Evolutionary conservation across 1,139 yeast genomes (phyloP).

Genomic region (Groenewaldozyma sp.): DNA sequence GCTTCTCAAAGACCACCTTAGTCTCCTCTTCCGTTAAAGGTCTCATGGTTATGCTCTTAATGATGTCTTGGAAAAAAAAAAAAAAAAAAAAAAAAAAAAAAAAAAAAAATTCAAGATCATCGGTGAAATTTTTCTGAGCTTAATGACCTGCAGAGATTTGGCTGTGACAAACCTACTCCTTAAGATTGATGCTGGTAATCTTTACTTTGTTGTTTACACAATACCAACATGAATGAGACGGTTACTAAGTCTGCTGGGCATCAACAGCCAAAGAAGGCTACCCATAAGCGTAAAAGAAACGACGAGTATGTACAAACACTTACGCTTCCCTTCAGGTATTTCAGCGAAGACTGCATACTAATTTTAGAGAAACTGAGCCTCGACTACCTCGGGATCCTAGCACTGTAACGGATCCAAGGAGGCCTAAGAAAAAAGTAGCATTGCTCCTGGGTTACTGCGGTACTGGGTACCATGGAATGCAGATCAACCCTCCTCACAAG

Average conservation of each 20-base stretch:
- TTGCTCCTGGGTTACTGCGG: slow-evolving; percentile 95
- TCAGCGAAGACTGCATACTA: not conserved
- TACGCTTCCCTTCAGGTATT: no score
- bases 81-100: slow-evolving; percentile 2
- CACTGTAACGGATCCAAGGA: slow-evolving; percentile 39
- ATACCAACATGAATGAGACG: slow-evolving; percentile 1
- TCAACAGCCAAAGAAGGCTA: not conserved
- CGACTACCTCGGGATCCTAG: not conserved
- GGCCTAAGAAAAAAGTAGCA: slow-evolving; percentile 83
- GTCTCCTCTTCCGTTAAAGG: slow-evolving; percentile 96
- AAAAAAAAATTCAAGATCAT: not conserved
- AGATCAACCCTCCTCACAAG: slow-evolving; percentile 77
- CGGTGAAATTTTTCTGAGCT: slow-evolving; percentile 4
- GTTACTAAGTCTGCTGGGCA: not conserved
- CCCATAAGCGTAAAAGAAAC: slow-evolving; percentile 1
- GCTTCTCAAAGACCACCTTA: slow-evolving; percentile 87
- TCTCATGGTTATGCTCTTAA: slow-evolving; percentile 48
- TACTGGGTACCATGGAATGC: slow-evolving; percentile 98
- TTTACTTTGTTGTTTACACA: no score
- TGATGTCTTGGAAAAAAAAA: not conserved
- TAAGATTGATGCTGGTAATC: no score
- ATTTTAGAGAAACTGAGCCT: slow-evolving; percentile 1
- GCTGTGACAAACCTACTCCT: no score
- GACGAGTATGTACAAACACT: not conserved
- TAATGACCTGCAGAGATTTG: no score